Conservation (phyloP, 2,329 filamentous ascomycete genomes). For the Neoscytalidium dimidiatum region DNA sequence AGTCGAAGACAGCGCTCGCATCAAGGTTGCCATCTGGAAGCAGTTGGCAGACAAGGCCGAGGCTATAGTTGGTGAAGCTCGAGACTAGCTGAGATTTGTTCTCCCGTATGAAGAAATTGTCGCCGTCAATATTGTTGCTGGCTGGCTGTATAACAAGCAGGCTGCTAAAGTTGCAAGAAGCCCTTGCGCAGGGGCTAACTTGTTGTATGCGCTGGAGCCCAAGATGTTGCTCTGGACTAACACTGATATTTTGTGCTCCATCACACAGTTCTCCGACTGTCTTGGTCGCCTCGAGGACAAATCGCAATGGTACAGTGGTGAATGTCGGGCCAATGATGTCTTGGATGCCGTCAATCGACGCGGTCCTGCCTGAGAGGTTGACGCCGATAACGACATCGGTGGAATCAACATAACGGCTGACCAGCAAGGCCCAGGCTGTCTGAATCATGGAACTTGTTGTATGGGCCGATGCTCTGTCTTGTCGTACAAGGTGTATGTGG, state of each 20-base stretch:
- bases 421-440: constrained; percentile 35
- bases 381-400: constrained; percentile 37
- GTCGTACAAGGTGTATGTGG: constrained; percentile 28
- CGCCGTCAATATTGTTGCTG: neutral
- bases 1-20: neutral
- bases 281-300: constrained; percentile 29
- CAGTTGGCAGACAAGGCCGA: neutral
- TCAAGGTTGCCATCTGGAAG: neutral
- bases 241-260: neutral
- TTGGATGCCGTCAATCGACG: constrained; percentile 34
- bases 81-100: constrained; percentile 22
- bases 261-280: constrained; percentile 30
- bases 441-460: constrained; percentile 32
- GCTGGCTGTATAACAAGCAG: constrained; percentile 10
- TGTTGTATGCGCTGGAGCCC: constrained; percentile 33
- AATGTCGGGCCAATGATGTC: constrained; percentile 40
- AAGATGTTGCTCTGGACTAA: constrained; percentile 25
- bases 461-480: constrained; percentile 19
- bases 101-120: constrained; percentile 17
- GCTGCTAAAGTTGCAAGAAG: neutral
- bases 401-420: constrained; percentile 29
- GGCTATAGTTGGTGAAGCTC: neutral
- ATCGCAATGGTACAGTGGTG: constrained; percentile 41
- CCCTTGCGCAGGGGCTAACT: constrained; percentile 43
- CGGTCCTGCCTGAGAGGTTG: constrained; percentile 38